These are phyloP conservation scores for Globomyces sp. DNA, from an alignment of 371 early-diverging fungal genomes.

Conservation along the genomic window DNA sequence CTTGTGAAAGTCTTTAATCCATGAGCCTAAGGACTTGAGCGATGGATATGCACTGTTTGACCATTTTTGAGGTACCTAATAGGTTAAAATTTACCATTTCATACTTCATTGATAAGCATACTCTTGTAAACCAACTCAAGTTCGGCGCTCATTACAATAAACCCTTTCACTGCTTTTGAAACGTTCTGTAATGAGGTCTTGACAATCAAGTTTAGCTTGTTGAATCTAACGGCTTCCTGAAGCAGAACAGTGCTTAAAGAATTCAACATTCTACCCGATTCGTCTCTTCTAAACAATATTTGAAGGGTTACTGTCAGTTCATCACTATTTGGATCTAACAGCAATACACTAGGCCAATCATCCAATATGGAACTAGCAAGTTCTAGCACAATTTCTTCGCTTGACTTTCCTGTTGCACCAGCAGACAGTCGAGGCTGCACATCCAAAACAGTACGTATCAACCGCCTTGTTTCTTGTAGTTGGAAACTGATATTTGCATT, in stretches of 20 bases:
- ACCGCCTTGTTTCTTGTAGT: slow-evolving; percentile 50
- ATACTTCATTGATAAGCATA: slow-evolving; percentile 51
- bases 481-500: slow-evolving; percentile 60
- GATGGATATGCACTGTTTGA: slow-evolving; percentile 49
- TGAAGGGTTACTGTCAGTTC: slow-evolving; percentile 21
- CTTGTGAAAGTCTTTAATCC: slow-evolving; percentile 53
- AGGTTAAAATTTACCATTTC: neutral
- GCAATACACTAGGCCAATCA: slow-evolving; percentile 41
- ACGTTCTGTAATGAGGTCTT: slow-evolving; percentile 40
- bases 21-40: slow-evolving; percentile 48
- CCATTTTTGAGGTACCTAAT: slow-evolving; percentile 50
- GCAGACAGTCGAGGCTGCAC: slow-evolving; percentile 52
- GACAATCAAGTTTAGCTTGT: slow-evolving; percentile 43
- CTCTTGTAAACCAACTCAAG: slow-evolving; percentile 52
- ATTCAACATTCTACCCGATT: slow-evolving; percentile 48
- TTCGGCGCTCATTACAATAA: slow-evolving; percentile 56
- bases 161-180: slow-evolving; percentile 53
- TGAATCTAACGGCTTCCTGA: slow-evolving; percentile 53
- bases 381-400: slow-evolving; percentile 46
- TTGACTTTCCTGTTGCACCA: slow-evolving; percentile 36
- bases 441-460: slow-evolving; percentile 48
- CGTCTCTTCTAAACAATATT: slow-evolving; percentile 47
- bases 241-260: slow-evolving; percentile 49
- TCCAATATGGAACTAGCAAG: slow-evolving; percentile 45
- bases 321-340: slow-evolving; percentile 36